Conservation (phyloP, 495 filamentous ascomycete species). For the Penicillium bialowiezense region DNA sequence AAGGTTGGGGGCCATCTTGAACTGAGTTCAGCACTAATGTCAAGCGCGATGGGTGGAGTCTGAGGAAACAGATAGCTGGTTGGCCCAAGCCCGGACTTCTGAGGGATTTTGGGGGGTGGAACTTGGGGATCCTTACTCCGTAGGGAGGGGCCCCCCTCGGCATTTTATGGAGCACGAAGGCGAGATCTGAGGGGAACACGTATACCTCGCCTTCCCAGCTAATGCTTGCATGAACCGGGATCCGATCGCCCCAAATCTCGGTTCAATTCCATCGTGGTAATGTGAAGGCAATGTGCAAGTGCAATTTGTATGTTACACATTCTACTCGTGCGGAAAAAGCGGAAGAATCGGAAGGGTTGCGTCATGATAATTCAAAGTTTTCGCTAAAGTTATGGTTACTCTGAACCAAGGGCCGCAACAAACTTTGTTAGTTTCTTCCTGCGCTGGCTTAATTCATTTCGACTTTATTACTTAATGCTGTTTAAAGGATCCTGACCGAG, state of each 20-base stretch:
- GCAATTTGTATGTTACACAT: too few relatives aligned
- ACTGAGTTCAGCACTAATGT: slow-evolving; percentile 12
- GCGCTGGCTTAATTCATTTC: not conserved
- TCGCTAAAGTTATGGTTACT: too few relatives aligned
- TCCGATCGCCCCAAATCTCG: too few relatives aligned
- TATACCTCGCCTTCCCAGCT: not conserved
- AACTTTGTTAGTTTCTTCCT: not conserved
- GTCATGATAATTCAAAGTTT: too few relatives aligned
- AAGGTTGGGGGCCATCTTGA: too few relatives aligned
- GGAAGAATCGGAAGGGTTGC: too few relatives aligned
- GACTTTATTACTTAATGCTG: not conserved
- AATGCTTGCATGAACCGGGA: not conserved
- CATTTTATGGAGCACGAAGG: slow-evolving; percentile 1
- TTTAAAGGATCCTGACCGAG: too few relatives aligned
- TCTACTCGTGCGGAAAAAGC: too few relatives aligned
- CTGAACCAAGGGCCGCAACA: too few relatives aligned
- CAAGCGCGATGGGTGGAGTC: not conserved
- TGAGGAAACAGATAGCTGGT: not conserved
- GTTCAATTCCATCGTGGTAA: too few relatives aligned
- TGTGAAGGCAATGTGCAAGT: too few relatives aligned
- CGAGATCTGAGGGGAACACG: not conserved
- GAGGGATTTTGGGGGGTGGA: slow-evolving; percentile 22
- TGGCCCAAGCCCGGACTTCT: slow-evolving; percentile 2
- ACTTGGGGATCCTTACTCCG: slow-evolving; percentile 18
- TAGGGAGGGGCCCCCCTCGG: slow-evolving; percentile 7